These are phyloP conservation scores for Cinchona pubescens DNA, from an alignment of 257 asterid genomes.

Conservation along the genomic window DNA sequence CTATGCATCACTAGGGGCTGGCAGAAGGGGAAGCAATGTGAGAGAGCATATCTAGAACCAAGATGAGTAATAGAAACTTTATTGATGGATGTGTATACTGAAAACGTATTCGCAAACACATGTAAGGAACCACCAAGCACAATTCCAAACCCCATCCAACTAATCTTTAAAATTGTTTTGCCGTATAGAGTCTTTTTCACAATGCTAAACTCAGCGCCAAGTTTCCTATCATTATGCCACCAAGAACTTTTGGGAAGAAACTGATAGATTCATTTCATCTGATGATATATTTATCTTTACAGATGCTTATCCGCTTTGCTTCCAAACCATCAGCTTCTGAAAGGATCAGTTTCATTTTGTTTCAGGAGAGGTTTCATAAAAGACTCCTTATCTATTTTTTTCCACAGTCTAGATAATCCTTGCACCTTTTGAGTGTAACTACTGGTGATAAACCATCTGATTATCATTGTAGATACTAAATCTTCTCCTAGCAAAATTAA, in stretches of 20 bases:
- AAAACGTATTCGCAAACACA: not conserved
- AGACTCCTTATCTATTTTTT: not conserved
- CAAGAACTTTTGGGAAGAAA: not conserved
- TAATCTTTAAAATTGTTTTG: not conserved
- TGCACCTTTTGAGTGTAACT: not conserved
- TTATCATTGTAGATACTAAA: not conserved
- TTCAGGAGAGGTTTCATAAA: not conserved
- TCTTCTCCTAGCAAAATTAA: not conserved
- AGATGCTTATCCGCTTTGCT: not conserved
- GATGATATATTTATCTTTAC: not conserved
- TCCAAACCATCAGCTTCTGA: constrained; percentile 1
- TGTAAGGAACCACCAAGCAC: not conserved
- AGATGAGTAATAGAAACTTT: not conserved
- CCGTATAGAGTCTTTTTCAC: not conserved
- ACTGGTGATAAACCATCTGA: not conserved
- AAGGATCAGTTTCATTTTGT: not conserved
- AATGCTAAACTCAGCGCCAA: not conserved
- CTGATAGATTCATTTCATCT: not conserved
- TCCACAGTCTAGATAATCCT: not conserved
- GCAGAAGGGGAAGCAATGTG: not conserved
- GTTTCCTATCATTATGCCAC: not conserved
- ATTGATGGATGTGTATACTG: not conserved
- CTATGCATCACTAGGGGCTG: not conserved
- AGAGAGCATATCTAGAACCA: not conserved
- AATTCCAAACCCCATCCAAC: not conserved